Evolutionary conservation across 495 filamentous ascomycete species (phyloP).

Genomic region (Aspergillus carlsbadensis): DNA sequence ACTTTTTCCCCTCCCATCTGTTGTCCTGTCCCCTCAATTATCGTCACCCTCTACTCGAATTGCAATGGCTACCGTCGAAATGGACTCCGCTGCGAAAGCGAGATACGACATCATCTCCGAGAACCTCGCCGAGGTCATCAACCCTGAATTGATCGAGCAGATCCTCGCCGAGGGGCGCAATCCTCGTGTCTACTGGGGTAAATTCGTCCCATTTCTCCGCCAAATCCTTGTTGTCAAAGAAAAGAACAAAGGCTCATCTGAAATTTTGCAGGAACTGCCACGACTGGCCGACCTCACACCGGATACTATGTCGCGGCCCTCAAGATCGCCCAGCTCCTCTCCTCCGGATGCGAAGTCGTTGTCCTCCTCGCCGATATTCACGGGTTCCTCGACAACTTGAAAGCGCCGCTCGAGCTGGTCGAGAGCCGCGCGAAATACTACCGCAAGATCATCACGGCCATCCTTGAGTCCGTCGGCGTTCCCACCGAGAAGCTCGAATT

Average conservation of each 20-base stretch:
- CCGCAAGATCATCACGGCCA: slow-evolving; percentile 58
- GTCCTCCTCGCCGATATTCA: slow-evolving; percentile 77
- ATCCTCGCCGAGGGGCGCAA: slow-evolving; percentile 68
- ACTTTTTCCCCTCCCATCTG: not conserved
- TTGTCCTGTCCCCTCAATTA: not conserved
- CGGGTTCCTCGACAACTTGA: slow-evolving; percentile 48
- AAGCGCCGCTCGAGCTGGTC: slow-evolving; percentile 73
- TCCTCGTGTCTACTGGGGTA: slow-evolving; percentile 83
- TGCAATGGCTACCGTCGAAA: not conserved
- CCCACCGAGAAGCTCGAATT: slow-evolving; percentile 75
- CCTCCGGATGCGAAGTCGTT: slow-evolving; percentile 77
- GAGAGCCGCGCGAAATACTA: slow-evolving; percentile 75
- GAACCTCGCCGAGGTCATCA: slow-evolving; percentile 82
- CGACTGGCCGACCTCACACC: slow-evolving; percentile 75
- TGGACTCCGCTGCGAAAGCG: slow-evolving; percentile 13
- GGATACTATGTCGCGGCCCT: slow-evolving; percentile 74
- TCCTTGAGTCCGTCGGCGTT: slow-evolving; percentile 68
- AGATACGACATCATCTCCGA: slow-evolving; percentile 69
- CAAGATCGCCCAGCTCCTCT: slow-evolving; percentile 87
- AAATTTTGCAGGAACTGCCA: slow-evolving; percentile 61
- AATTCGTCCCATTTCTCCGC: not conserved
- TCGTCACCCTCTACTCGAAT: too few relatives aligned
- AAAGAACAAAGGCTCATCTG: slow-evolving; percentile 14
- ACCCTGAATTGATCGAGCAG: slow-evolving; percentile 79
- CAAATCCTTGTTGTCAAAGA: not conserved